Base-by-base conservation (phyloP, 768 basidiomycete genomes). In the Asterophora parasitica region DNA sequence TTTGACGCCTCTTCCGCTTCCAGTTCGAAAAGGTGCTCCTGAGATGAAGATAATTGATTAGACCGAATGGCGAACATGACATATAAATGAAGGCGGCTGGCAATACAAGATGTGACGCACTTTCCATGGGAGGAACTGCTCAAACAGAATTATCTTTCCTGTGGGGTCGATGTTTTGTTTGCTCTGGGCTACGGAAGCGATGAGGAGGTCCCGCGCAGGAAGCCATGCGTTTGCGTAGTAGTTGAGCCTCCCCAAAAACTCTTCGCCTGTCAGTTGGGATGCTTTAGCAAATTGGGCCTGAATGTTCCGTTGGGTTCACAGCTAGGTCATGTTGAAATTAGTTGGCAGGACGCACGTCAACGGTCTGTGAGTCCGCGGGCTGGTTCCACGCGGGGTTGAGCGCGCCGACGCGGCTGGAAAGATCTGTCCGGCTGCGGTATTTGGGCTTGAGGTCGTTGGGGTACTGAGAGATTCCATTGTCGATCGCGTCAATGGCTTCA, bases 381-480 rank as follows among this genome's bases (percentile, higher is more conserved):
- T 95, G 81, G 62, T 97, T 97, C 95, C 95, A 99, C 7, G 82
- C 72, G 3, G 95, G 91, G 65, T 99, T 99, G 41, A 98, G 76
- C 57, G 75, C 71, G 5, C 79, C 81, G 19, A 99, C 87, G 49
- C 95, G 83, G 55, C 82, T 81, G 11, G 88, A 87, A 5, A 99
- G 69, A 65, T 95, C 90, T 10, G 94, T 95, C 38, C 81, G 72
- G 53, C 71, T 82, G 54, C 77, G 76, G 69, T 98, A 99, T 48
- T 70, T 76, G 7, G 87, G 78, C 52, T 77, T 71, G 46, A 85
- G 62, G 43, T 83, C 82, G 2, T 72, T 65, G 2, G 82, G 73
- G 65, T 89, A 93, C 60, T 91, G 88, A 2, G 82, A 77, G 54
- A 99, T 79, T 13, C 95, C 95, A 61, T 99, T 99, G 71, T 99